A percentile compares a stretch with the other conserved stretches of the same genome.
Evolutionary conservation across 768 basidiomycete genomes (phyloP).

Genomic region (Lyophyllum decastes): DNA sequence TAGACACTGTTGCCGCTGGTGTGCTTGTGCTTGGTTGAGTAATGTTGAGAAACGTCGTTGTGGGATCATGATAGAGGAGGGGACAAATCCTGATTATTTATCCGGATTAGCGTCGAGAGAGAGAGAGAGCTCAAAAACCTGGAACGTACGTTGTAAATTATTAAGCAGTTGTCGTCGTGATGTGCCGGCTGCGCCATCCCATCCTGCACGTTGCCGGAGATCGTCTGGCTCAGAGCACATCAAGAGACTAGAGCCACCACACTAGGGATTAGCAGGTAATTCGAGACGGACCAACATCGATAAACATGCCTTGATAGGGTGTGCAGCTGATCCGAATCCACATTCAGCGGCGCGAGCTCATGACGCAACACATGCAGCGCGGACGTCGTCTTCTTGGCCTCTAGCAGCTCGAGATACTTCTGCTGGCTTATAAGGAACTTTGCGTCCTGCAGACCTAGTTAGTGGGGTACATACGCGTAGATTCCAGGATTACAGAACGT

Average conservation of each 20-base stretch:
- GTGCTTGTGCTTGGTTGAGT: slow-evolving; percentile 78
- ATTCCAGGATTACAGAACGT: slow-evolving; percentile 22
- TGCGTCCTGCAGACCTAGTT: slow-evolving; percentile 55
- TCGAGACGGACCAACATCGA: not conserved
- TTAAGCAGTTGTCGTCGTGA: slow-evolving; percentile 79
- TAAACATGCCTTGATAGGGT: slow-evolving; percentile 76
- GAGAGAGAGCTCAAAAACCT: not conserved
- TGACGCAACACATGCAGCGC: slow-evolving; percentile 86
- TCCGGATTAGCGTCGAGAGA: slow-evolving; percentile 6
- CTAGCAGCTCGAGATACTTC: slow-evolving; percentile 93
- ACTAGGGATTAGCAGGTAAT: slow-evolving; percentile 2
- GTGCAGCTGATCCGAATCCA: slow-evolving; percentile 82
- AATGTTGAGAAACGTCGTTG: slow-evolving; percentile 84
- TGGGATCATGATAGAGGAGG: slow-evolving; percentile 91
- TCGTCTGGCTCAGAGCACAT: slow-evolving; percentile 91
- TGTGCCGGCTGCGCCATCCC: slow-evolving; percentile 85
- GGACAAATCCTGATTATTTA: slow-evolving; percentile 70
- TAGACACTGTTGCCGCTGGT: slow-evolving; percentile 80
- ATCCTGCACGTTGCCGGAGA: slow-evolving; percentile 74
- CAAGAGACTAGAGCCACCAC: slow-evolving; percentile 59
- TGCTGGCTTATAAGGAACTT: slow-evolving; percentile 90
- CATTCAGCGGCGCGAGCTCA: slow-evolving; percentile 82
- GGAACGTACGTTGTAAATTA: slow-evolving; percentile 74
- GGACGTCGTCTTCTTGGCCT: slow-evolving; percentile 73
- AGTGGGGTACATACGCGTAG: slow-evolving; percentile 1